phyloP scores from a whole-genome alignment of 257 asterid genomes.

The Fraxinus anomala region DNA sequence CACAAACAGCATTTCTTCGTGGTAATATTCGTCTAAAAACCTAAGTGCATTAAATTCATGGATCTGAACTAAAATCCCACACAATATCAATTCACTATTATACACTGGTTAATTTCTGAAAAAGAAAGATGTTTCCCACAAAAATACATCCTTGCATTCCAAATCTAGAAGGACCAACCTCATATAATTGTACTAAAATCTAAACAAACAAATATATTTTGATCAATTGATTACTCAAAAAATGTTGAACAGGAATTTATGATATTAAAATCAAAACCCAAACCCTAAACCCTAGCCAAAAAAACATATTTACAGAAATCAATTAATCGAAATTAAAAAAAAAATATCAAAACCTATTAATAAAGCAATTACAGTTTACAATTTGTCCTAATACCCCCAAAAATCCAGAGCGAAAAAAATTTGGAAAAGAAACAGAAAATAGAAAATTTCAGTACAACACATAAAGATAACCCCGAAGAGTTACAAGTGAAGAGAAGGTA shows the following conservation, averaged over 20 bases:
- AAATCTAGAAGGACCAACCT: neutral
- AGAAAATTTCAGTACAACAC: conserved; percentile 15
- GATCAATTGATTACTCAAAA: neutral
- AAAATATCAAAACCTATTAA: neutral
- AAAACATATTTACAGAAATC: neutral
- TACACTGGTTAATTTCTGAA: neutral
- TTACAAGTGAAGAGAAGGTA: neutral
- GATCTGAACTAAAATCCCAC: neutral
- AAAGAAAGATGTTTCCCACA: neutral
- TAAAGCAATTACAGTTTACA: neutral
- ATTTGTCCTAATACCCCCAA: conserved; percentile 23
- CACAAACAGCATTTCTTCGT: neutral
- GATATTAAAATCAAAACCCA: conserved; percentile 15
- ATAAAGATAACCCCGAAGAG: neutral
- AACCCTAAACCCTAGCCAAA: conserved; percentile 33
- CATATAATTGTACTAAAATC: neutral
- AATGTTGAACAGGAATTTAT: neutral
- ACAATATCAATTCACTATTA: neutral
- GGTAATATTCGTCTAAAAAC: conserved; percentile 1
- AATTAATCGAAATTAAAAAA: conserved; percentile 1
- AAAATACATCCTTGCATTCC: neutral
- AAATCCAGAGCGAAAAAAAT: neutral
- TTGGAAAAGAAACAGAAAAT: neutral
- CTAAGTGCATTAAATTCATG: neutral
- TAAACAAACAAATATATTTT: neutral